Percentiles rank a stretch among this genome's conserved stretches.
Evolutionary conservation across 169 alveolate species (phyloP).

Genomic region (Neospora caninum): DNA sequence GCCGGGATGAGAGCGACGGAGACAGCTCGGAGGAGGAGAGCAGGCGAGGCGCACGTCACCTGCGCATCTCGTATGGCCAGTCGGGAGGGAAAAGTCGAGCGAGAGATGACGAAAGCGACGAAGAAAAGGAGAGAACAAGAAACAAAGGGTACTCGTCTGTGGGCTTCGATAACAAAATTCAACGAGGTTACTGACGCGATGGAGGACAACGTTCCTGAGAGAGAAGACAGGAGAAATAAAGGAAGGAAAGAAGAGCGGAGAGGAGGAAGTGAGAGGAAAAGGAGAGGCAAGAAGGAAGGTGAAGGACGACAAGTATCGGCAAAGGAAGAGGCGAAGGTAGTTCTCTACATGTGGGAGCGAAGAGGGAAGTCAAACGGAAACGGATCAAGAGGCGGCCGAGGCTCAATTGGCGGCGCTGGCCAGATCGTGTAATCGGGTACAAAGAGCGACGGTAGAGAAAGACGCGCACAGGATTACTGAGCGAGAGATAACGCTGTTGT

Average conservation of each 20-base stretch:
- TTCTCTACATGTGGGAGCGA: too few relatives aligned
- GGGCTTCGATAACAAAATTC: neutral
- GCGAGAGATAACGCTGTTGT: too few relatives aligned
- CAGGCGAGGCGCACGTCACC: neutral
- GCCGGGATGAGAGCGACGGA: slow-evolving; percentile 2
- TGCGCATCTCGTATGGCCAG: slow-evolving; percentile 37
- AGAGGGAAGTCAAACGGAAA: too few relatives aligned
- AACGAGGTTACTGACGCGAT: neutral
- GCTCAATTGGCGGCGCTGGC: too few relatives aligned
- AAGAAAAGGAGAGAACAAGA: neutral
- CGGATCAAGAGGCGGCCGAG: too few relatives aligned
- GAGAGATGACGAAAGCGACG: slow-evolving; percentile 39
- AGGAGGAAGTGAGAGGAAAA: too few relatives aligned
- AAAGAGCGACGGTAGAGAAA: too few relatives aligned
- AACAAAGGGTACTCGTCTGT: neutral
- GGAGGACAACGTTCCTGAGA: neutral
- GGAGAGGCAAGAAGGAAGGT: too few relatives aligned
- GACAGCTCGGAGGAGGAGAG: slow-evolving; percentile 24
- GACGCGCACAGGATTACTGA: too few relatives aligned
- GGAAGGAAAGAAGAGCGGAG: neutral
- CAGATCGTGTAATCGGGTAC: too few relatives aligned
- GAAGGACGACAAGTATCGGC: too few relatives aligned
- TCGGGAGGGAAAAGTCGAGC: neutral
- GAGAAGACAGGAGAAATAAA: neutral
- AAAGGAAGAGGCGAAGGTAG: too few relatives aligned